Evolutionary conservation across 2,329 filamentous ascomycete species (phyloP).

Genomic region (Furcasterigmium furcatum): DNA sequence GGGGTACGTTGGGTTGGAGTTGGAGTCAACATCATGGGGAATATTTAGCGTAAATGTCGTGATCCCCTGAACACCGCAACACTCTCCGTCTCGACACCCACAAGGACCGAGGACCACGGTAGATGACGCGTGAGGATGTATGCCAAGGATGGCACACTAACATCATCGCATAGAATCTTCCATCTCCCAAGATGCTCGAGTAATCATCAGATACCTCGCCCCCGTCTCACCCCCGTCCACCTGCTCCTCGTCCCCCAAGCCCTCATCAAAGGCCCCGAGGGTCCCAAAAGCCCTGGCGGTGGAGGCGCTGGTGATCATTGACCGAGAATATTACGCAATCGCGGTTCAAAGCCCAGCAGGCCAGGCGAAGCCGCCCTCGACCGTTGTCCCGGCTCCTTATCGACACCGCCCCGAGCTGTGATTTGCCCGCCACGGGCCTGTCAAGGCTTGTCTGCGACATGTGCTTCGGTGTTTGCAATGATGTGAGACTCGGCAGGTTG

Average conservation of each 20-base stretch:
- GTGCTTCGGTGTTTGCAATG: not conserved
- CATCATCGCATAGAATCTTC: no score
- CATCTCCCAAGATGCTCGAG: no score
- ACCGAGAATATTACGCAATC: slow-evolving; percentile 2
- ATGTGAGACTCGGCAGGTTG: not conserved
- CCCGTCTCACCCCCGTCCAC: no score
- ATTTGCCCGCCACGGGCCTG: not conserved
- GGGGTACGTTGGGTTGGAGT: no score
- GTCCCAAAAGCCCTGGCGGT: no score
- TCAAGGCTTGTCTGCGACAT: not conserved
- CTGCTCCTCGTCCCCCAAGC: no score
- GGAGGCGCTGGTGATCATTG: not conserved
- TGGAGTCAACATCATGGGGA: no score
- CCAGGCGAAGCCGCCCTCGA: not conserved
- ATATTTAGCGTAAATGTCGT: slow-evolving; percentile 2
- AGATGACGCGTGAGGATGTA: not conserved
- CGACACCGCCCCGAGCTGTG: not conserved
- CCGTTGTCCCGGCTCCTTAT: not conserved
- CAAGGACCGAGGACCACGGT: not conserved
- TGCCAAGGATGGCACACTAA: no score
- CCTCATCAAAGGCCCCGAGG: no score
- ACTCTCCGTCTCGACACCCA: not conserved
- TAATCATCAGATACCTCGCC: no score
- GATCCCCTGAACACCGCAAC: not conserved
- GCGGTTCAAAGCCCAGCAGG: slow-evolving; percentile 1